Percentiles rank a stretch among this genome's conserved stretches.
Evolutionary conservation across 257 asterid genomes (phyloP).

Genomic region (Lycium ferocissimum): DNA sequence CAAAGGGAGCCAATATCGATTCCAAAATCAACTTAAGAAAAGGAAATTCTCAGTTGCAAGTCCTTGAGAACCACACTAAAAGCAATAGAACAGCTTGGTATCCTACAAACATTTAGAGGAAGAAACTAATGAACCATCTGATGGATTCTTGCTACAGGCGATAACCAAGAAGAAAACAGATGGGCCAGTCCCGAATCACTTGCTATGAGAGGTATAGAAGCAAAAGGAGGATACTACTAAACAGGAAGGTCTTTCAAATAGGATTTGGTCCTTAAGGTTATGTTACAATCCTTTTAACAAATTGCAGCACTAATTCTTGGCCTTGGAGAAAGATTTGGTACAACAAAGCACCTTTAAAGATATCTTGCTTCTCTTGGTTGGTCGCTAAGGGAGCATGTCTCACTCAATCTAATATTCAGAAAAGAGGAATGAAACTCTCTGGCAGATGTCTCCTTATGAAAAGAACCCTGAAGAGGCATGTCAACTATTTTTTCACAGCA

Average conservation of each 20-base stretch:
- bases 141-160: not conserved
- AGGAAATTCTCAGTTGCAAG: not conserved
- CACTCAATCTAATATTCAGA: not conserved
- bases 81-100: not conserved
- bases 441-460: not conserved
- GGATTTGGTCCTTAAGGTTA: not conserved
- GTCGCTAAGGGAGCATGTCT: not conserved
- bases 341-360: not conserved
- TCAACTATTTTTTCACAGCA: not conserved
- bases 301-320: constrained; percentile 11
- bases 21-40: not conserved
- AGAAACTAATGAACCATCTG: not conserved
- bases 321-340: not conserved
- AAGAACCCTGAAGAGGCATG: constrained; percentile 2
- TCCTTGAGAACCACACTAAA: not conserved
- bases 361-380: not conserved
- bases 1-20: not conserved
- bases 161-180: constrained; percentile 20
- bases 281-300: not conserved
- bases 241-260: not conserved
- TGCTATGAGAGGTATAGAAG: not conserved
- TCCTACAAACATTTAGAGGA: constrained; percentile 15
- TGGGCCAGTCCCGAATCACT: constrained; percentile 15
- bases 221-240: not conserved
- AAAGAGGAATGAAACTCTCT: not conserved